Evolutionary conservation across 352 stramenopile species (phyloP).

Genomic region (Pythium pyrilobum): DNA sequence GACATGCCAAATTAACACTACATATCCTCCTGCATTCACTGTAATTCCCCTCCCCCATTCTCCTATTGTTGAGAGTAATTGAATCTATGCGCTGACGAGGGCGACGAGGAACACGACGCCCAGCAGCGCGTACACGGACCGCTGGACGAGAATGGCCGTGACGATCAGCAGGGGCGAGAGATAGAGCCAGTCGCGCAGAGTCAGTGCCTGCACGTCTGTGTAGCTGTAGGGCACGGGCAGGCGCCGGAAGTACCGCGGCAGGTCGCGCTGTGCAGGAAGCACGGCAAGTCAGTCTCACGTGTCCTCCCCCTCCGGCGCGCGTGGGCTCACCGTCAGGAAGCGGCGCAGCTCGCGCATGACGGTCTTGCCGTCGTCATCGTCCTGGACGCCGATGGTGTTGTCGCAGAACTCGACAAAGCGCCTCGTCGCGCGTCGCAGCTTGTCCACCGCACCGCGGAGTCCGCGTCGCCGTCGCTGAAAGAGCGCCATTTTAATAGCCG

Average conservation of each 20-base stretch:
- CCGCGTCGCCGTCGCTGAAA: slow-evolving; percentile 11
- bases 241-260: slow-evolving; percentile 20
- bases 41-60: too few relatives aligned
- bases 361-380: slow-evolving; percentile 14
- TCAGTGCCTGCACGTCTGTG: slow-evolving; percentile 1
- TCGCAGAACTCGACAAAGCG: slow-evolving; percentile 20
- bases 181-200: slow-evolving; percentile 15
- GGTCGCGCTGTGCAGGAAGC: slow-evolving; percentile 7
- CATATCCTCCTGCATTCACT: too few relatives aligned
- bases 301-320: too few relatives aligned
- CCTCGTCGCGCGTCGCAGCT: slow-evolving; percentile 11
- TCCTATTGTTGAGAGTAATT: too few relatives aligned
- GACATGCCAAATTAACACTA: too few relatives aligned
- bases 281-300: too few relatives aligned
- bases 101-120: slow-evolving; percentile 17
- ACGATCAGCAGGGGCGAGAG: slow-evolving; percentile 16
- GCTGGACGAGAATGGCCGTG: slow-evolving; percentile 6
- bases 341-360: slow-evolving; percentile 17
- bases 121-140: slow-evolving; percentile 9
- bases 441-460: slow-evolving; percentile 14
- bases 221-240: slow-evolving; percentile 13
- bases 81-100: slow-evolving; percentile 17
- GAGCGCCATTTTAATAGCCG: slow-evolving; percentile 3
- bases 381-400: slow-evolving; percentile 16
- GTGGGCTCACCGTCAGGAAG: slow-evolving; percentile 13